A percentile compares a stretch with the other conserved stretches of the same genome.
Evolutionary conservation across 1,139 yeast genomes (phyloP).

Genomic region (Hemisphaericaspora xylanilytica): DNA sequence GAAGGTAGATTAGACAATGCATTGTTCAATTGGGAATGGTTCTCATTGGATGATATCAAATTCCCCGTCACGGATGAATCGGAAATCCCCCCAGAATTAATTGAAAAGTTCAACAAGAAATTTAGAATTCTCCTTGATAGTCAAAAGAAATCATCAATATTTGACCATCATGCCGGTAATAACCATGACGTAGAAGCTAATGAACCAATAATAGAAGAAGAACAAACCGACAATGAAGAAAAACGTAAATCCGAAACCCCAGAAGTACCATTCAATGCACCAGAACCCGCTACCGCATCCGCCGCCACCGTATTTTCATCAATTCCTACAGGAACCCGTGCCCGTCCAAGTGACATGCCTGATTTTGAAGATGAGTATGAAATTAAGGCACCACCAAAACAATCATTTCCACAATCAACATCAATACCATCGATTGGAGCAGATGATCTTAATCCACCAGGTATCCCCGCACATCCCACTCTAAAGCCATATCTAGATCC

Average conservation of each 20-base stretch:
- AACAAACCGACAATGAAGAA: constrained; percentile 13
- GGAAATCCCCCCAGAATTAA: constrained; percentile 23
- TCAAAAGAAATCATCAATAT: constrained; percentile 14
- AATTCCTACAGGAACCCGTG: not conserved
- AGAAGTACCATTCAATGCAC: constrained; percentile 10
- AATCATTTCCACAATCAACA: constrained; percentile 10
- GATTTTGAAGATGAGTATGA: constrained; percentile 60
- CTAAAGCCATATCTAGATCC: constrained; percentile 41
- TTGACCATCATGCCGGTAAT: constrained; percentile 7
- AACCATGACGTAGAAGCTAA: constrained; percentile 4
- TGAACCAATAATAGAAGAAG: constrained; percentile 14
- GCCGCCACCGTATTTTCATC: not conserved
- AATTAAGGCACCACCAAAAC: constrained; percentile 19
- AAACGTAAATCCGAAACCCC: constrained; percentile 11
- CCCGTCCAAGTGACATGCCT: constrained; percentile 41
- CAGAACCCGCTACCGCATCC: not conserved
- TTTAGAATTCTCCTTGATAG: constrained; percentile 16
- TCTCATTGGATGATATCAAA: constrained; percentile 17
- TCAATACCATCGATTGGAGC: constrained; percentile 42
- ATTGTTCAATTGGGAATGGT: constrained; percentile 25
- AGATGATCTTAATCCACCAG: constrained; percentile 52
- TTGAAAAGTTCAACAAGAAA: constrained; percentile 22
- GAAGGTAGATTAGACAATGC: constrained; percentile 20
- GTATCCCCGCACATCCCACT: constrained; percentile 40
- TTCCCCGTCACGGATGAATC: constrained; percentile 27